Percentiles rank a stretch among this genome's conserved stretches.
phyloP scores from a whole-genome alignment of 768 basidiomycete genomes.

The Amylocystis lapponica region DNA sequence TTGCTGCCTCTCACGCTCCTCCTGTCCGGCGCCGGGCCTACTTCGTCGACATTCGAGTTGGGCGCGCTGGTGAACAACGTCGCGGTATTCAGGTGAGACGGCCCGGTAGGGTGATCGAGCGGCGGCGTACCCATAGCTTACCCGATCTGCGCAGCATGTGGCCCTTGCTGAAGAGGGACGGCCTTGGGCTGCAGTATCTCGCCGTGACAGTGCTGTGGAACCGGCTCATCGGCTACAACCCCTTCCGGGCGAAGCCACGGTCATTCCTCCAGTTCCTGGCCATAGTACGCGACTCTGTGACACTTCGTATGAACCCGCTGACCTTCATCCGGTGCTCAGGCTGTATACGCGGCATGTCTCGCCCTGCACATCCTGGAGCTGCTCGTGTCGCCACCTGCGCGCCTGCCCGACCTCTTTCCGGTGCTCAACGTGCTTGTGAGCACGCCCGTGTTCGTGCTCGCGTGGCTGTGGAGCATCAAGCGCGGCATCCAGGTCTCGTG shows the following conservation, averaged over 20 bases:
- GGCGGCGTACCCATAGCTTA: background rate
- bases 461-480: conserved; percentile 90
- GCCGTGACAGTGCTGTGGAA: conserved; percentile 76
- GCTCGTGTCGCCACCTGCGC: conserved; percentile 54
- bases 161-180: conserved; percentile 80
- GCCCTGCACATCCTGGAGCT: conserved; percentile 62
- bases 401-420: conserved; percentile 80
- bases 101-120: background rate
- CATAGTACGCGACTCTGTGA: conserved; percentile 33
- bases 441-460: conserved; percentile 71
- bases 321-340: conserved; percentile 29
- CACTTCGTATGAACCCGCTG: background rate
- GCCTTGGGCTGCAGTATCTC: conserved; percentile 68
- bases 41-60: conserved; percentile 45
- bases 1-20: conserved; percentile 80
- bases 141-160: conserved; percentile 62
- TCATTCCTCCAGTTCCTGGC: conserved; percentile 52
- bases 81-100: conserved; percentile 84
- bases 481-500: conserved; percentile 75
- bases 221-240: conserved; percentile 71
- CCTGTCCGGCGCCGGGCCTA: conserved; percentile 43
- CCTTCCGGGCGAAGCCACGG: conserved; percentile 39
- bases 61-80: conserved; percentile 76
- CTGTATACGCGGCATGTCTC: conserved; percentile 48
- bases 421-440: conserved; percentile 82